Evolutionary conservation across 352 stramenopile genomes (phyloP).

Genomic region (Pythium chondricola): DNA sequence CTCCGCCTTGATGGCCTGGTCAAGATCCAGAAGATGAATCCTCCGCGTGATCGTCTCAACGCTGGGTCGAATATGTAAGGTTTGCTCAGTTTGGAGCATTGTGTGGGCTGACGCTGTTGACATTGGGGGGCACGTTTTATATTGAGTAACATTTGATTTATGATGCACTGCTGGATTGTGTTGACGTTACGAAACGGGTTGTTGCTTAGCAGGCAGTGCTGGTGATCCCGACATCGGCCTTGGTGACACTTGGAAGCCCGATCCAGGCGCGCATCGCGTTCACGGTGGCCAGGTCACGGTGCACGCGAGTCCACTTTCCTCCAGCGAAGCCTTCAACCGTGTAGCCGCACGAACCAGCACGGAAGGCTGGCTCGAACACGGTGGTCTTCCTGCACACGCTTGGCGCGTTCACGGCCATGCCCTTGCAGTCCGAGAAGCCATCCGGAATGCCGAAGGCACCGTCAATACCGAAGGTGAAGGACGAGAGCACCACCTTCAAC

Average conservation of each 20-base stretch:
- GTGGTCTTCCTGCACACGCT: slow-evolving; percentile 28
- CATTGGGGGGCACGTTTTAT: too few relatives aligned
- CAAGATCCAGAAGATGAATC: slow-evolving; percentile 87
- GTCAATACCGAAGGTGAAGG: slow-evolving; percentile 53
- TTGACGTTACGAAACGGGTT: too few relatives aligned
- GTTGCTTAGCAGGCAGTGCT: too few relatives aligned
- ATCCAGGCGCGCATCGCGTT: slow-evolving; percentile 40
- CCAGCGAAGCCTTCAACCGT: slow-evolving; percentile 27
- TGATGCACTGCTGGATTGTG: too few relatives aligned
- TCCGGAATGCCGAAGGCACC: slow-evolving; percentile 64
- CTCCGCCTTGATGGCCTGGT: slow-evolving; percentile 65
- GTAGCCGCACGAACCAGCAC: slow-evolving; percentile 33
- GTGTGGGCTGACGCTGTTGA: too few relatives aligned
- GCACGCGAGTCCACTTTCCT: slow-evolving; percentile 30
- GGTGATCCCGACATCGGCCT: slow-evolving; percentile 37
- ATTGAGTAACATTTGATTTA: too few relatives aligned
- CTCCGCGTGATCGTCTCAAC: slow-evolving; percentile 74
- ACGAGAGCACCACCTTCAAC: slow-evolving; percentile 63
- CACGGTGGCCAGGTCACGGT: slow-evolving; percentile 58
- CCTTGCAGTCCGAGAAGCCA: slow-evolving; percentile 17
- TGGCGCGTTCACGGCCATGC: slow-evolving; percentile 28
- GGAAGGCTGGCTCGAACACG: slow-evolving; percentile 45
- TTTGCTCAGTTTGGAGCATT: too few relatives aligned
- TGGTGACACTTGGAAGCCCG: slow-evolving; percentile 25
- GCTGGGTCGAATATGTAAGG: too few relatives aligned